phyloP scores from a whole-genome alignment of 495 filamentous ascomycete species.

The Oidiodendron maius region DNA sequence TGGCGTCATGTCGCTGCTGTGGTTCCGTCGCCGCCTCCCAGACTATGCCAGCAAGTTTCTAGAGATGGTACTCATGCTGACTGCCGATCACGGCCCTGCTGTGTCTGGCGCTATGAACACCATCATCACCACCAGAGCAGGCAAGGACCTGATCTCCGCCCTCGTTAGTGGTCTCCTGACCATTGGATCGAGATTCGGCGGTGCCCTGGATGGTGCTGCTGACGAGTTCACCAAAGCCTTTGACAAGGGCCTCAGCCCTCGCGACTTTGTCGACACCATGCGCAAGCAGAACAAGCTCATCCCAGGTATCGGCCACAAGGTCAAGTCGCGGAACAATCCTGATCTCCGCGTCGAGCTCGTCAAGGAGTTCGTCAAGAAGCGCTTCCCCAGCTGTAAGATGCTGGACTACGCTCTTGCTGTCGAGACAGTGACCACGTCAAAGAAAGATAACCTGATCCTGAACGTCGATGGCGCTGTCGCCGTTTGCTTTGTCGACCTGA shows the following conservation, averaged over 20 bases:
- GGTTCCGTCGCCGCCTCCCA: slow-evolving; percentile 98
- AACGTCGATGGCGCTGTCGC: slow-evolving; percentile 98
- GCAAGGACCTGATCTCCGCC: slow-evolving; percentile 95
- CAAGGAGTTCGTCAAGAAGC: slow-evolving; percentile 95
- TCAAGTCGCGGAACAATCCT: slow-evolving; percentile 99
- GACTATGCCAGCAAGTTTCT: slow-evolving; percentile 96
- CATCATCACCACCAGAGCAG: slow-evolving; percentile 97
- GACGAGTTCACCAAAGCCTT: slow-evolving; percentile 98
- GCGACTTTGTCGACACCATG: slow-evolving; percentile 98
- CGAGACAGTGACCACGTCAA: slow-evolving; percentile 95
- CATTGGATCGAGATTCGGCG: slow-evolving; percentile 96
- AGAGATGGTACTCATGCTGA: slow-evolving; percentile 99
- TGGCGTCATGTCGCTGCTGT: slow-evolving; percentile 98
- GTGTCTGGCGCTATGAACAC: slow-evolving; percentile 99
- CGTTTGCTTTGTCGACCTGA: slow-evolving; percentile 96
- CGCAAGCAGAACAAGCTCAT: slow-evolving; percentile 99
- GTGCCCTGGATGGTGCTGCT: slow-evolving; percentile 94
- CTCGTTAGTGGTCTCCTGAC: slow-evolving; percentile 95
- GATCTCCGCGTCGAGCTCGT: slow-evolving; percentile 99
- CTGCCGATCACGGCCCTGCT: slow-evolving; percentile 96
- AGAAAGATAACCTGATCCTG: slow-evolving; percentile 99
- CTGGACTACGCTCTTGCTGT: slow-evolving; percentile 98
- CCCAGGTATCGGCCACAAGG: slow-evolving; percentile 95
- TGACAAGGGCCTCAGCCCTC: slow-evolving; percentile 94
- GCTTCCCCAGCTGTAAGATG: slow-evolving; percentile 94